Evolutionary conservation across 495 filamentous ascomycete species (phyloP).

Genomic region (Aspergillus cristatus): DNA sequence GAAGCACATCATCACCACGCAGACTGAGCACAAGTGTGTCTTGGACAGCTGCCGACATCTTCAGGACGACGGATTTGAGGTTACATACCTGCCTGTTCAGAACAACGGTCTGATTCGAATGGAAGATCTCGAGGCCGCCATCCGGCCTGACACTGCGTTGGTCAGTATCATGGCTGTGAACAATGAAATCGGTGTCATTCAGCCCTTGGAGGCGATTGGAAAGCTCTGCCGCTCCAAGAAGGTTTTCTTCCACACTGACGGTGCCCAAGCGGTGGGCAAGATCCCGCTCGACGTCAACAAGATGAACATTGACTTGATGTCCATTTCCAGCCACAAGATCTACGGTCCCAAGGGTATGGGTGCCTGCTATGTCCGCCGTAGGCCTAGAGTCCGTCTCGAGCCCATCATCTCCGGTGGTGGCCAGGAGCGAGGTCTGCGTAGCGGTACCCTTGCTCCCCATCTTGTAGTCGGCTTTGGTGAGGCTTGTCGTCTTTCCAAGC

Average conservation of each 20-base stretch:
- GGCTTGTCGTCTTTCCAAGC: conserved; percentile 80
- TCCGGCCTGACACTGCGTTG: conserved; percentile 81
- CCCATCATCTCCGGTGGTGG: conserved; percentile 95
- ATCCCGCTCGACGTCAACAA: conserved; percentile 94
- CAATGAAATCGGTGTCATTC: conserved; percentile 98
- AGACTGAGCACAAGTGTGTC: conserved; percentile 99
- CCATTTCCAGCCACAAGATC: conserved; percentile 97
- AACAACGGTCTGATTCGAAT: conserved; percentile 74
- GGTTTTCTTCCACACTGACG: conserved; percentile 98
- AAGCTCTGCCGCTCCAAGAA: conserved; percentile 84
- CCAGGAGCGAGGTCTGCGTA: conserved; percentile 88
- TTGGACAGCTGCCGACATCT: conserved; percentile 93
- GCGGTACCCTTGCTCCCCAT: conserved; percentile 85
- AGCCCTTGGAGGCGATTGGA: conserved; percentile 89
- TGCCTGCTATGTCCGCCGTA: conserved; percentile 86
- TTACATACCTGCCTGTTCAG: conserved; percentile 90
- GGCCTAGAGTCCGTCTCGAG: conserved; percentile 87
- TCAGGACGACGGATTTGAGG: conserved; percentile 91
- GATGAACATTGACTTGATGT: conserved; percentile 96
- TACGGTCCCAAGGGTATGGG: conserved; percentile 97
- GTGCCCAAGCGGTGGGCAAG: conserved; percentile 92
- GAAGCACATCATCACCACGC: conserved; percentile 93
- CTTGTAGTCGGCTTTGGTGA: conserved; percentile 90
- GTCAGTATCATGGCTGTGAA: conserved; percentile 99
- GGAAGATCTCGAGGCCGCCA: conserved; percentile 78